Evolutionary conservation across 2,329 filamentous ascomycete genomes (phyloP).

Genomic region (Botrytis porri): DNA sequence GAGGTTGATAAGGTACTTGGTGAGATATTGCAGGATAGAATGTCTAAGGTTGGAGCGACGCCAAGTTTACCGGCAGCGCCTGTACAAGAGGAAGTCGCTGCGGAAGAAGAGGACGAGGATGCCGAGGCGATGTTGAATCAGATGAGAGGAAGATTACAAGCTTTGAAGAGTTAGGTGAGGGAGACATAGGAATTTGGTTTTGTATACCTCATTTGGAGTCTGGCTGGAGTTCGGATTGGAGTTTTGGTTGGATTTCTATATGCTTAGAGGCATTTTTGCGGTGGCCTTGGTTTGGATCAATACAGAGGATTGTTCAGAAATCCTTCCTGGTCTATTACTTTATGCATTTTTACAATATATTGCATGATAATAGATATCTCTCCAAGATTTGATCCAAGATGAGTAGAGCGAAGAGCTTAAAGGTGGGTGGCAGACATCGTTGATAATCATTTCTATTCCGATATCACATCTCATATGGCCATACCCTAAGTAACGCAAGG

Average conservation of each 20-base stretch:
- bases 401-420: not conserved
- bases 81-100: slow-evolving; percentile 50
- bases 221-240: not conserved
- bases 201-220: slow-evolving; percentile 13
- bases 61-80: slow-evolving; percentile 53
- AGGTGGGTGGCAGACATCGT: not conserved
- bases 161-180: slow-evolving; percentile 71
- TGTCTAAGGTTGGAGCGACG: slow-evolving; percentile 62
- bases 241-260: slow-evolving; percentile 2
- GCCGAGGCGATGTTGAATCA: slow-evolving; percentile 88
- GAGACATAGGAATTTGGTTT: not conserved
- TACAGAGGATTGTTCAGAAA: not conserved
- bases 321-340: not conserved
- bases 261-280: not conserved
- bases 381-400: not conserved
- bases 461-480: not conserved
- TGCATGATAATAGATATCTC: not conserved
- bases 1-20: slow-evolving; percentile 93
- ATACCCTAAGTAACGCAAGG: not conserved
- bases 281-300: not conserved
- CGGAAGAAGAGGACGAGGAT: slow-evolving; percentile 76
- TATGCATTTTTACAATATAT: not conserved
- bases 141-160: slow-evolving; percentile 89
- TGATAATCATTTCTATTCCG: not conserved
- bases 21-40: slow-evolving; percentile 81